Percentiles rank a stretch among this genome's conserved stretches.
Evolutionary conservation across 352 stramenopile genomes (phyloP).

Genomic region (Pythium volutum): DNA sequence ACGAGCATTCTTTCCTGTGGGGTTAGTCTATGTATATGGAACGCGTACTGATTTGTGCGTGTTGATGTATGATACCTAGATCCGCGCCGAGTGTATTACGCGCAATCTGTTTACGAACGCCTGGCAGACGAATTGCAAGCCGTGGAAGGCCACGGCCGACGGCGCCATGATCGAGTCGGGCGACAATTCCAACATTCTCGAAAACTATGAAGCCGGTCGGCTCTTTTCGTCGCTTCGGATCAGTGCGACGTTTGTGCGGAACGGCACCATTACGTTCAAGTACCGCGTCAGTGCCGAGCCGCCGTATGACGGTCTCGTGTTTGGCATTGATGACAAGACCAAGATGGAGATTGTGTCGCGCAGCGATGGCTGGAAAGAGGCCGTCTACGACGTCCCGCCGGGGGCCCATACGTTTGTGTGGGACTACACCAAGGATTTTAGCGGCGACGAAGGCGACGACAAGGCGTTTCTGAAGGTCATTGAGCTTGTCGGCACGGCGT

Average conservation of each 20-base stretch:
- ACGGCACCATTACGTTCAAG: constrained; percentile 74
- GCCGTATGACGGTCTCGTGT: constrained; percentile 74
- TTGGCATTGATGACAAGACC: constrained; percentile 66
- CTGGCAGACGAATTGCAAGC: constrained; percentile 73
- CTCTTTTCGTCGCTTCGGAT: constrained; percentile 77
- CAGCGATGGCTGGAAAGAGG: constrained; percentile 70
- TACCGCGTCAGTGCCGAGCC: constrained; percentile 70
- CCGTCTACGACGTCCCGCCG: constrained; percentile 42
- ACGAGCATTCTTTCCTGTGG: neutral
- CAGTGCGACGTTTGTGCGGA: constrained; percentile 70
- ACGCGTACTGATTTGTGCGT: too few relatives aligned
- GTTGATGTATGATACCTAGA: constrained; percentile 18
- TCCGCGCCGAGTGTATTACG: constrained; percentile 71
- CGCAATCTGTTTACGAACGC: constrained; percentile 74
- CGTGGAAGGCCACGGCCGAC: constrained; percentile 56
- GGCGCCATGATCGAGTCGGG: constrained; percentile 64
- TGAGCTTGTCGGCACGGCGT: constrained; percentile 79
- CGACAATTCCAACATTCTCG: constrained; percentile 65
- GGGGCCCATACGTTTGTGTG: constrained; percentile 72
- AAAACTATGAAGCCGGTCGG: constrained; percentile 55
- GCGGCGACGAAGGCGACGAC: constrained; percentile 63
- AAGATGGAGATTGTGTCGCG: constrained; percentile 51
- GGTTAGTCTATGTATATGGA: too few relatives aligned
- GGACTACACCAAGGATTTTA: constrained; percentile 83
- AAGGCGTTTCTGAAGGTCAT: constrained; percentile 75